Base-by-base conservation (phyloP, 1,139 yeast genomes). In the Insectozyma bohioensis region DNA sequence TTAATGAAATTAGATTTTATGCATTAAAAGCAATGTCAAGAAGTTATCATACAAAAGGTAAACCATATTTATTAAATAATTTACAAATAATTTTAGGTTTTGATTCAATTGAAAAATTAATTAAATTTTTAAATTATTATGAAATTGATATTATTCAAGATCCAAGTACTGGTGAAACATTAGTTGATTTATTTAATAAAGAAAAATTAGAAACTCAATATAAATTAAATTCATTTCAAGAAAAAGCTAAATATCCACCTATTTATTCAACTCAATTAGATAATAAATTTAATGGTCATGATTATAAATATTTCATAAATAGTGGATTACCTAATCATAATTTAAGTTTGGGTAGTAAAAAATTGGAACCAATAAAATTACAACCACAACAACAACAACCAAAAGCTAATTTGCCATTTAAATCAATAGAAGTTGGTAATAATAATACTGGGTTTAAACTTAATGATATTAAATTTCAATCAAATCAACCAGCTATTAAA, bases 1-100 rank as follows among this genome's bases (percentile, higher is more conserved):
- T 87, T 50, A 85, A 85, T 48, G 92, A 84, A 39, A 69, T 90
- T 5, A 63, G 98, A 28, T 78, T 85, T 48, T 78, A 80, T 48
- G 90, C 95, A 0, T 54, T 90, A 37, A 79, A 75, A 46, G 67
- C 88, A 0, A 69, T 92, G 68, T 66, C 85, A 3, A 64, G 78
- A 37, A 67, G 90, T 2, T 74, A 79, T 40, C 95, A 88, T 48
- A 69, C 81, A 1, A 80, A 79, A 37, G 80, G 87, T 2, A 84
- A 77, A 49, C 83, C 88, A 0, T 75, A 81, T 39, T 62, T 76
- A 3, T 67, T 78, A 0, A 51, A 54, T 2, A 58, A 72, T 8
- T 54, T 90, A 12, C 55, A 61, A 12, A 54, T 61, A 1, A 56
- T 77, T 45, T 66, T 92, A 12, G 85, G 92, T 0, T 90, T 85